phyloP scores from a whole-genome alignment of 2,329 filamentous ascomycete species.

The Colletotrichum theobromicola region DNA sequence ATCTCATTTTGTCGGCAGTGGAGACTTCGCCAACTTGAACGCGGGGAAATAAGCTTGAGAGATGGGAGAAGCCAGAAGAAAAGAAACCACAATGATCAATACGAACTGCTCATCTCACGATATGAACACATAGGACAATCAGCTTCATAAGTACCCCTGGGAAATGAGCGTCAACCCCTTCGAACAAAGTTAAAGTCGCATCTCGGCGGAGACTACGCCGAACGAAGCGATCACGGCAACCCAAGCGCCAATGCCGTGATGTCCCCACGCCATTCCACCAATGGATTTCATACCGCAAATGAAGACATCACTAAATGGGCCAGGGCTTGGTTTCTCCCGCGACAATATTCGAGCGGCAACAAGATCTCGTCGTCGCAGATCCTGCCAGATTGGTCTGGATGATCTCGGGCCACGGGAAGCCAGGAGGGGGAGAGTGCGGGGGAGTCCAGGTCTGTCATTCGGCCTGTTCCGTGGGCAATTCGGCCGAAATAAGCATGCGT shows the following conservation, averaged over 20 bases:
- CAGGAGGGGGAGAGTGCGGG: neutral
- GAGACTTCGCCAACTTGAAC: neutral
- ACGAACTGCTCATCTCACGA: neutral
- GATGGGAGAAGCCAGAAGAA: neutral
- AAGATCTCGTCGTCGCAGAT: neutral
- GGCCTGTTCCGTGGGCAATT: neutral
- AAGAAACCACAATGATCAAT: neutral
- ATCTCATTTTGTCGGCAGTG: neutral
- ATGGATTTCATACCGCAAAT: neutral
- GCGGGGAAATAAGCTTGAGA: neutral
- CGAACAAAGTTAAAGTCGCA: neutral
- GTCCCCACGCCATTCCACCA: conserved; percentile 12
- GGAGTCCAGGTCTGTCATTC: neutral
- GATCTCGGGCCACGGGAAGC: conserved; percentile 7
- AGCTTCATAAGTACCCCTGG: neutral
- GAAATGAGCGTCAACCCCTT: neutral
- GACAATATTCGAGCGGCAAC: neutral
- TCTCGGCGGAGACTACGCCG: conserved; percentile 16
- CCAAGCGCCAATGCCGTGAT: neutral
- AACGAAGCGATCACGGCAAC: conserved; percentile 5
- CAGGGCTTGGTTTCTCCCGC: neutral
- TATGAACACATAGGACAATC: neutral
- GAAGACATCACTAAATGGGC: neutral
- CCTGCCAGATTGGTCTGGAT: neutral
- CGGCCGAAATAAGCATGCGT: neutral